Evolutionary conservation across 495 filamentous ascomycete genomes (phyloP), one percentile per base, ranked within the genome.

Genomic region (Podospora pseudopauciseta): DNA sequence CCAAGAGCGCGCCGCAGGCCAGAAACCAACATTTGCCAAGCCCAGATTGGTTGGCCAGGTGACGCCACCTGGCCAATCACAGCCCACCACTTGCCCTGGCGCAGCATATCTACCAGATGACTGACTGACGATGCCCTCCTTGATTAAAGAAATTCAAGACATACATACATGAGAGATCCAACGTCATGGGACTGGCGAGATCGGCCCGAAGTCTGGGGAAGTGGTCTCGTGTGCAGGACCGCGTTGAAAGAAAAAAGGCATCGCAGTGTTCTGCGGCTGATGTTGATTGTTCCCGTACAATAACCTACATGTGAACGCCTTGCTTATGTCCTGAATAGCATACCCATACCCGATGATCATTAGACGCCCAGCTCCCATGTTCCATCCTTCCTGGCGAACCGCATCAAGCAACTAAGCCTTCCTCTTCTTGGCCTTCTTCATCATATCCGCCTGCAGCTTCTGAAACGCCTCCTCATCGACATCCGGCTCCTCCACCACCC

Each of bases 391-490:
- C 39, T 16, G 39, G 13, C 0, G 13, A 5, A 49, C 0, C 7
- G 9, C 39, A 19, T 54, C 44, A 53, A 66, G 0, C n/a, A 16
- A 63, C 73, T 65, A 75, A 61, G 66, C 60, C 23, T 67, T 73
- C 30, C 67, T 67, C 65, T 72, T 76, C 73, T 81, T 84, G 16
- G 67, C 75, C 69, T 81, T 84, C 74, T 83, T 85, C 60, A 78
- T 67, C 63, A 76, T 71, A 0, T 73, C 67, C n/a, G 69, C 71
- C 53, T 75, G 76, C 19, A 78, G 54, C 26, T 79, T 82, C 71
- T 87, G 83, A 72, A 92, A 93, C 11, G 85, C 83, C 77, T 91
- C 89, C 73, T 92, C 91, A 0, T 87, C 83, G 11, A 89, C 88
- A 73, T 88, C 88, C 3, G 82, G 80, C 55, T 82, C 81, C 7